Evolutionary conservation across 768 basidiomycete genomes (phyloP).

Genomic region (Cystoderma amianthinum): DNA sequence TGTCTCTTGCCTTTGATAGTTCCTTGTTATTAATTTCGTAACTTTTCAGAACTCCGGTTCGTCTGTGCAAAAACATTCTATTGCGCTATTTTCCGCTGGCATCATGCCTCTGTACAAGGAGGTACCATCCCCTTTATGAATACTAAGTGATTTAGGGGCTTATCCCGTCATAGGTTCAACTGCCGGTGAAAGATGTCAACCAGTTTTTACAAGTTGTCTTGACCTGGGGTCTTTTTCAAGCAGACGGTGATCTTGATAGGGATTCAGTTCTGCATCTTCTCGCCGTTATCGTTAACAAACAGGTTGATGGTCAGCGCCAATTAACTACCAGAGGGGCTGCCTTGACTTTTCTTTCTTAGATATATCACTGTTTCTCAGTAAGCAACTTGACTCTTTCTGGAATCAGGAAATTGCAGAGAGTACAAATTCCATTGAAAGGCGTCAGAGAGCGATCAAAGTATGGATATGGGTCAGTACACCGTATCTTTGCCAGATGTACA

Average conservation of each 20-base stretch:
- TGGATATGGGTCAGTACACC: conserved; percentile 89
- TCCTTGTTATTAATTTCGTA: conserved; percentile 7
- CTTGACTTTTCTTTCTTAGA: conserved; percentile 24
- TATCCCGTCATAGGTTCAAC: conserved; percentile 32
- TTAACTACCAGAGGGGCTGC: not conserved
- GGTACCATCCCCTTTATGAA: conserved; percentile 26
- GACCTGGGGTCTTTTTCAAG: conserved; percentile 47
- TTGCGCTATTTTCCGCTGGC: conserved; percentile 61
- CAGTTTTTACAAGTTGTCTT: conserved; percentile 46
- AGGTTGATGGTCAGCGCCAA: conserved; percentile 44
- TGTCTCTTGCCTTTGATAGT: not conserved
- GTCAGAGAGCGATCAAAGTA: conserved; percentile 43
- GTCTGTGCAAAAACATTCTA: conserved; percentile 49
- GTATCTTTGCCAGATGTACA: conserved; percentile 11
- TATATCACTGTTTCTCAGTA: conserved; percentile 34
- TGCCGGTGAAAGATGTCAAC: conserved; percentile 42
- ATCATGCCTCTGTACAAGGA: conserved; percentile 62
- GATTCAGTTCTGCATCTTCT: conserved; percentile 51
- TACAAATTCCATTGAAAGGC: conserved; percentile 21
- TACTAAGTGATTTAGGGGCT: not conserved
- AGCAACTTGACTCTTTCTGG: conserved; percentile 44
- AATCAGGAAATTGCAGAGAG: conserved; percentile 30
- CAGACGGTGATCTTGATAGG: conserved; percentile 43
- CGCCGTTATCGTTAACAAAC: conserved; percentile 75
- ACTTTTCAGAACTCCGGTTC: conserved; percentile 34